Conservation (phyloP, 345 rosid genomes). For the Hibiscus mutabilis region DNA sequence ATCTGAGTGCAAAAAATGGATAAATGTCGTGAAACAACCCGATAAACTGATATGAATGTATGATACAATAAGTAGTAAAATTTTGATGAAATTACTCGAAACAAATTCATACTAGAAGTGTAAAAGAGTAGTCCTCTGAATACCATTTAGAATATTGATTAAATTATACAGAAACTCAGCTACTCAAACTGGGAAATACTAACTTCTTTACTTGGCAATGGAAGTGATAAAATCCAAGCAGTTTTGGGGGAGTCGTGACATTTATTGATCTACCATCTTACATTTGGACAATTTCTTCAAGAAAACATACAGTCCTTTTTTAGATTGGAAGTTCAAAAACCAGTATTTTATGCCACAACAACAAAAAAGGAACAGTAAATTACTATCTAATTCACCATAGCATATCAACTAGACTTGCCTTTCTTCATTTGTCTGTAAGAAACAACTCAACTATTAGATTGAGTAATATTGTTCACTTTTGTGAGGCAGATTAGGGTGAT, state of each 20-base stretch:
- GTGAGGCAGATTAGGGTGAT: background rate
- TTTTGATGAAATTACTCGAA: background rate
- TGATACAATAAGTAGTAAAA: background rate
- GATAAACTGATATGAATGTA: background rate
- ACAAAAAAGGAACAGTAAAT: background rate
- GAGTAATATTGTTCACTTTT: background rate
- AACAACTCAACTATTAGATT: too few species aligned
- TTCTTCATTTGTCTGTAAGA: background rate
- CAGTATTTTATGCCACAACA: background rate
- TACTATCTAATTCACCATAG: background rate
- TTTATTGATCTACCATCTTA: background rate
- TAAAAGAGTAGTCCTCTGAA: background rate
- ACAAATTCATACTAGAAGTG: background rate
- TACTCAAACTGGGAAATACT: background rate
- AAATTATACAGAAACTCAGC: background rate
- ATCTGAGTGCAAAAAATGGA: slow-evolving; percentile 36
- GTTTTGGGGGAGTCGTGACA: background rate
- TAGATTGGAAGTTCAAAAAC: background rate
- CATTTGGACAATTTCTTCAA: background rate
- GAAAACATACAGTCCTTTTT: background rate
- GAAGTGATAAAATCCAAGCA: background rate
- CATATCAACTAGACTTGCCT: slow-evolving; percentile 1
- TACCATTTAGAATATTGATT: background rate
- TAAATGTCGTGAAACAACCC: slow-evolving; percentile 11
- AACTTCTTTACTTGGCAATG: background rate